These are phyloP conservation scores for Suillus occidentalis DNA, from an alignment of 768 basidiomycete genomes.

Conservation along the genomic window DNA sequence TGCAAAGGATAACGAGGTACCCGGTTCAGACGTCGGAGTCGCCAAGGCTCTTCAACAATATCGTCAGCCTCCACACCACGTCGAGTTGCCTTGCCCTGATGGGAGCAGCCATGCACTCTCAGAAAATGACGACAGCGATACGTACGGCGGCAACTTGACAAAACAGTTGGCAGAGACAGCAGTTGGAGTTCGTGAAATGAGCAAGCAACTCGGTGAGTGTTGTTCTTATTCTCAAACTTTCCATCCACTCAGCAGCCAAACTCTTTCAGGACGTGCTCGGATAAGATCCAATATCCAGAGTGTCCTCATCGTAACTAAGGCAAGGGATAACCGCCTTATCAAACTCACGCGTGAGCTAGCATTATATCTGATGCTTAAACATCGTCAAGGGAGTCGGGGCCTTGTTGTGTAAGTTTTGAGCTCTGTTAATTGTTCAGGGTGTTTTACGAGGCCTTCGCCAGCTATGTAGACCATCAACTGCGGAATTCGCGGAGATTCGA, in stretches of 20 bases:
- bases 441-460: slow-evolving; percentile 31
- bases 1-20: slow-evolving; percentile 27
- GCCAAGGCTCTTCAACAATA: slow-evolving; percentile 46
- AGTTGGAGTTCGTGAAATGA: slow-evolving; percentile 96
- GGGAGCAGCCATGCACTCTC: slow-evolving; percentile 18
- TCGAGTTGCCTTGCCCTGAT: slow-evolving; percentile 20
- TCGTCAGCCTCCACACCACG: slow-evolving; percentile 15
- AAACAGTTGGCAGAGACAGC: slow-evolving; percentile 95
- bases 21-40: slow-evolving; percentile 44
- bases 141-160: slow-evolving; percentile 77
- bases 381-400: slow-evolving; percentile 65
- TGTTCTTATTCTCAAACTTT: slow-evolving; percentile 13
- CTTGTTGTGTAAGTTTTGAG: slow-evolving; percentile 72
- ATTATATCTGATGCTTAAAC: slow-evolving; percentile 91
- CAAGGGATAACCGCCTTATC: slow-evolving; percentile 94
- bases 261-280: slow-evolving; percentile 75
- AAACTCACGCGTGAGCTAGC: slow-evolving; percentile 92
- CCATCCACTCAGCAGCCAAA: slow-evolving; percentile 11
- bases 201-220: slow-evolving; percentile 88
- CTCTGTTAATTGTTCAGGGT: slow-evolving; percentile 10
- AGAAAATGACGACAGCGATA: slow-evolving; percentile 57
- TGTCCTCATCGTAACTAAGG: slow-evolving; percentile 95
- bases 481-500: slow-evolving; percentile 90
- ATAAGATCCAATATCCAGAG: slow-evolving; percentile 91
- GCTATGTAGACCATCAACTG: slow-evolving; percentile 94